Conservation (phyloP, 176 grass and related monocot genomes). For the Pontederia paniculata region DNA sequence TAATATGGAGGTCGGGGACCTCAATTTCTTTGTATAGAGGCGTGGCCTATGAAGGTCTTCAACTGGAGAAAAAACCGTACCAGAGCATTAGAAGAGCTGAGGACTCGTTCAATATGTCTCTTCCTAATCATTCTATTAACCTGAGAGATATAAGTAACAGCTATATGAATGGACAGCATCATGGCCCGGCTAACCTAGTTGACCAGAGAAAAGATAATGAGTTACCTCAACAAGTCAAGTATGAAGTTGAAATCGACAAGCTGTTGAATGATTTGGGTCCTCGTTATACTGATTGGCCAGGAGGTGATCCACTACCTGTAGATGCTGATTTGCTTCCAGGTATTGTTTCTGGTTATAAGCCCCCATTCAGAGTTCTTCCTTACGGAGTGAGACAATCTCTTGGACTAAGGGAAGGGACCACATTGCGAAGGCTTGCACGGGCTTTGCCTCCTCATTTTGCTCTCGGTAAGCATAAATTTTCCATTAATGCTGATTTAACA, state of each 20-base stretch:
- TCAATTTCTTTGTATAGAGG: conserved; percentile 87
- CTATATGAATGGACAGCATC: conserved; percentile 2
- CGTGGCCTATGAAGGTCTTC: conserved; percentile 45
- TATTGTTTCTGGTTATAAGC: conserved; percentile 76
- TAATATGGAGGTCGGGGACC: conserved; percentile 94
- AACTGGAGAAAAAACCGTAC: conserved; percentile 25
- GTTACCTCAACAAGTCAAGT: conserved; percentile 43
- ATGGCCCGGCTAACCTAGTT: background rate
- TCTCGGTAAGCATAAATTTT: conserved; percentile 41
- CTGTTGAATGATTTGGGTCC: conserved; percentile 59
- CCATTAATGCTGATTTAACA: conserved; percentile 24
- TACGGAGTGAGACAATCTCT: conserved; percentile 63
- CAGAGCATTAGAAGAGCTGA: conserved; percentile 24
- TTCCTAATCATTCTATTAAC: background rate
- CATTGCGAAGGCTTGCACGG: conserved; percentile 61
- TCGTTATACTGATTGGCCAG: conserved; percentile 88
- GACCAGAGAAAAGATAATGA: conserved; percentile 26
- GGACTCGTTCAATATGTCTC: conserved; percentile 19
- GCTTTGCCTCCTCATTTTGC: conserved; percentile 89
- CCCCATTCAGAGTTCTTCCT: conserved; percentile 71
- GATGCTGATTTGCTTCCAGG: conserved; percentile 81
- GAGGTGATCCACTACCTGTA: conserved; percentile 58
- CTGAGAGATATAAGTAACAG: background rate
- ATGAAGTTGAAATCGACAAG: conserved; percentile 80
- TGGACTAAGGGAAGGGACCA: conserved; percentile 67